Evolutionary conservation across 2,329 filamentous ascomycete genomes (phyloP).

Genomic region (Aspergillus brasiliensis): DNA sequence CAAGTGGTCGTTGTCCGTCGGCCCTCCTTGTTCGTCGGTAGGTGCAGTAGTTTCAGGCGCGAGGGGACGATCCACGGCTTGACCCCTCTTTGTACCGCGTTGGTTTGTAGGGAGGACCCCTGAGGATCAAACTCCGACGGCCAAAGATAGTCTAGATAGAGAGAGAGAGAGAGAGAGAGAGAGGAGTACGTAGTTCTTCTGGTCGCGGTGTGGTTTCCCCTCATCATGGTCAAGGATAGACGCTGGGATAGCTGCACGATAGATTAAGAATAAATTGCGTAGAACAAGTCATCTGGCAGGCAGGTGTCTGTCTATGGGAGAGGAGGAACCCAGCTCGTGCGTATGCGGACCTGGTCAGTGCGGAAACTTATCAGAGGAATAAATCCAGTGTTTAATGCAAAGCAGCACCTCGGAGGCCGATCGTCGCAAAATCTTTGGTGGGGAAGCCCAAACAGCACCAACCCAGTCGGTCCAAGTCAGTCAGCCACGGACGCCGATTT

Average conservation of each 20-base stretch:
- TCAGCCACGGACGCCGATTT: conserved; percentile 19
- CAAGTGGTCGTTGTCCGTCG: background rate
- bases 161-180: no score
- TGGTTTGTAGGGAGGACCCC: background rate
- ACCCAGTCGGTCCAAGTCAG: conserved; percentile 12
- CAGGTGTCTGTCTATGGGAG: background rate
- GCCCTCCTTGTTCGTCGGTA: background rate
- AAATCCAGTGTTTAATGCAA: background rate
- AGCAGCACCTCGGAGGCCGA: conserved; percentile 23
- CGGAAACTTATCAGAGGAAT: conserved; percentile 6
- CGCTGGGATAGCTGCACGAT: background rate
- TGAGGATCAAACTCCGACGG: background rate
- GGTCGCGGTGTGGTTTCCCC: background rate
- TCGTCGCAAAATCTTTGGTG: conserved; percentile 18
- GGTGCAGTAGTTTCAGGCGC: background rate
- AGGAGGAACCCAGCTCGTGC: background rate
- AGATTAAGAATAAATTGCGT: background rate
- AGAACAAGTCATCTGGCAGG: background rate
- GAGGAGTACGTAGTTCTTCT: background rate
- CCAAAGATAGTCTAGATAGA: no score
- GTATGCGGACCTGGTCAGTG: conserved; percentile 20
- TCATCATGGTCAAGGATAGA: background rate
- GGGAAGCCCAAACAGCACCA: background rate
- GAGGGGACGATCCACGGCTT: background rate
- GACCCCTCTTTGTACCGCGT: background rate